phyloP scores from a whole-genome alignment of 805 yeast genomes.

The Zygosaccharomyces pseudorouxii region DNA sequence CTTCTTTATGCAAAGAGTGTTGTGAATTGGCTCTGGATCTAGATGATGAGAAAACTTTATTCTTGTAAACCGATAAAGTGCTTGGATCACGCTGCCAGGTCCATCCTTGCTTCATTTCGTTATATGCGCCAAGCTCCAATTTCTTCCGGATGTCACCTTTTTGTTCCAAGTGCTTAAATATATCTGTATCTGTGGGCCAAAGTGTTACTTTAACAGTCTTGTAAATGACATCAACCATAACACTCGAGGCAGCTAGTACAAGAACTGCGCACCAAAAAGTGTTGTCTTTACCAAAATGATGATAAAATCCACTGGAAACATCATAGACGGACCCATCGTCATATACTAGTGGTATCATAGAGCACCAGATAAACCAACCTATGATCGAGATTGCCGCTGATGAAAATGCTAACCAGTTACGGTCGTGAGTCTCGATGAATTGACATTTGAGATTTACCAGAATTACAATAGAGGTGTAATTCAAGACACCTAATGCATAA shows the following conservation, averaged over 20 bases:
- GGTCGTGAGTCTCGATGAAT: slow-evolving; percentile 72
- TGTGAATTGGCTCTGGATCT: slow-evolving; percentile 11
- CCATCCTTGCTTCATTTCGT: slow-evolving; percentile 78
- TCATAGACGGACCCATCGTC: slow-evolving; percentile 52
- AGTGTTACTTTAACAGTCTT: slow-evolving; percentile 54
- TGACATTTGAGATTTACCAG: slow-evolving; percentile 76
- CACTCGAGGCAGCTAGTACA: slow-evolving; percentile 51
- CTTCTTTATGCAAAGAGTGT: background rate
- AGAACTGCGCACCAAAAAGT: slow-evolving; percentile 82
- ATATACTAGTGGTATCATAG: slow-evolving; percentile 68
- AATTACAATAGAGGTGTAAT: slow-evolving; percentile 66
- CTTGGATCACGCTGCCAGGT: slow-evolving; percentile 50
- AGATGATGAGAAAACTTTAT: slow-evolving; percentile 14
- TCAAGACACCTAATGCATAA: slow-evolving; percentile 74
- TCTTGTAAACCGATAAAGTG: slow-evolving; percentile 28
- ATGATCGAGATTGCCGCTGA: slow-evolving; percentile 66
- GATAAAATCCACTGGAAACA: slow-evolving; percentile 62
- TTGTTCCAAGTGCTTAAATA: slow-evolving; percentile 73
- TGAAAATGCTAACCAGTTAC: slow-evolving; percentile 62
- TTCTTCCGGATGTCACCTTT: slow-evolving; percentile 58
- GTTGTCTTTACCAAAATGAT: slow-evolving; percentile 73
- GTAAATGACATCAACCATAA: slow-evolving; percentile 60
- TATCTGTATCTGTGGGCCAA: slow-evolving; percentile 69
- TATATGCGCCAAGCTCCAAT: slow-evolving; percentile 68
- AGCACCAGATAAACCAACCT: slow-evolving; percentile 86